These are phyloP conservation scores for Tagetes erecta DNA, from an alignment of 129 eudicot species.

Conservation along the genomic window DNA sequence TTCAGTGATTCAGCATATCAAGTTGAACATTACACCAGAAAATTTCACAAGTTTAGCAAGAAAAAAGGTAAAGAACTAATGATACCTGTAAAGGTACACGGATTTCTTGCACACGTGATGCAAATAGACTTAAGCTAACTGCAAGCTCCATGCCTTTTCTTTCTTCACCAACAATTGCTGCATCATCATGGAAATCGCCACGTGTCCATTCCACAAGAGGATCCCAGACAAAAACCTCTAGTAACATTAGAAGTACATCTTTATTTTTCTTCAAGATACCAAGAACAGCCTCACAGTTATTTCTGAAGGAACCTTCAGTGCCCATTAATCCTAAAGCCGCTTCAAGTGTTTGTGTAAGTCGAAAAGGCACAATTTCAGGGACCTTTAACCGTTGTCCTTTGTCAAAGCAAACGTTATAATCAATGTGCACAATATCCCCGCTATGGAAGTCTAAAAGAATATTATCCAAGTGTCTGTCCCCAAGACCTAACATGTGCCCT, in stretches of 20 bases:
- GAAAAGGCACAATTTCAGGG: conserved; percentile 98
- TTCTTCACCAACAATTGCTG: conserved; percentile 98
- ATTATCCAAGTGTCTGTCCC: conserved; percentile 97
- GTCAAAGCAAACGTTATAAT: conserved; percentile 98
- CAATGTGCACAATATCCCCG: conserved; percentile 97
- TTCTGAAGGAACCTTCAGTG: conserved; percentile 83
- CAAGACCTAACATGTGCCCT: conserved; percentile 95
- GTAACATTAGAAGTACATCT: conserved; percentile 84
- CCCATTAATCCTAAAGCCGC: conserved; percentile 95
- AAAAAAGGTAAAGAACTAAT: conserved; percentile 12
- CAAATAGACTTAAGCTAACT: conserved; percentile 97
- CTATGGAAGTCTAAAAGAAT: conserved; percentile 81
- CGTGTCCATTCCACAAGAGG: conserved; percentile 99
- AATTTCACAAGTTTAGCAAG: not conserved
- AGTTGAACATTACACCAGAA: conserved; percentile 7
- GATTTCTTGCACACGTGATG: conserved; percentile 98
- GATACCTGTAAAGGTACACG: conserved; percentile 96
- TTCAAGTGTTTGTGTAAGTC: conserved; percentile 93
- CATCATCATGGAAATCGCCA: conserved; percentile 98
- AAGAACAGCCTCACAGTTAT: conserved; percentile 88
- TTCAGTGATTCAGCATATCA: conserved; percentile 6
- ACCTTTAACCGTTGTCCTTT: conserved; percentile 96
- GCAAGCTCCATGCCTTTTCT: conserved; percentile 99
- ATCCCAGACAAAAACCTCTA: conserved; percentile 97
- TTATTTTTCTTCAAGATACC: conserved; percentile 81